phyloP scores from a whole-genome alignment of 2,329 filamentous ascomycete genomes.

The Onygena corvina region DNA sequence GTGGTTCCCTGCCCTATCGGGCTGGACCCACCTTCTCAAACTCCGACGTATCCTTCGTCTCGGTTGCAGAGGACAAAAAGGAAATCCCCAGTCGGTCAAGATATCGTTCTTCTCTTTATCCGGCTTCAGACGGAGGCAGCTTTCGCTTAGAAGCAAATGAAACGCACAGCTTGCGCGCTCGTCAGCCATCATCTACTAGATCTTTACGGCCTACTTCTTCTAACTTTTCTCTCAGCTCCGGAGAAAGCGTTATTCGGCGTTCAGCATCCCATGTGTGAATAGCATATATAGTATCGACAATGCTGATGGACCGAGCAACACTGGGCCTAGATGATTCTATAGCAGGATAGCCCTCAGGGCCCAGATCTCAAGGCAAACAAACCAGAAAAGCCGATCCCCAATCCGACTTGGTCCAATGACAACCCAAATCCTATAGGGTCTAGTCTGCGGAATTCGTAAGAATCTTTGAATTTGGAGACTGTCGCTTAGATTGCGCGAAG shows the following conservation, averaged over 20 bases:
- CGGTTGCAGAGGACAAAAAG: constrained; percentile 3
- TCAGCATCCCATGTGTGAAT: constrained; percentile 18
- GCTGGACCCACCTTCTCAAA: not conserved
- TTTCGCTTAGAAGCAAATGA: constrained; percentile 18
- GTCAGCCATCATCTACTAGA: constrained; percentile 25
- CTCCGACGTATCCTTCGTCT: constrained; percentile 9
- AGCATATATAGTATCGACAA: not conserved
- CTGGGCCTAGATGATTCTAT: no score
- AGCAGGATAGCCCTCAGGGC: no score
- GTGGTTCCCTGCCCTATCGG: not conserved
- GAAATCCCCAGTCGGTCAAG: constrained; percentile 1
- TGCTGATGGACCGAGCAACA: no score
- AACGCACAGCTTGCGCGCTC: constrained; percentile 7
- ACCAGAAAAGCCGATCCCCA: no score
- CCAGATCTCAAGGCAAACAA: no score
- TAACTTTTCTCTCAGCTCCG: constrained; percentile 25
- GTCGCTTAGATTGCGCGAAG: no score
- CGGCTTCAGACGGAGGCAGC: constrained; percentile 10
- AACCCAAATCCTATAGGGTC: no score
- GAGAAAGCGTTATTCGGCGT: constrained; percentile 31
- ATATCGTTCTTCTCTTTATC: not conserved
- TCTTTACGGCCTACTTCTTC: constrained; percentile 27
- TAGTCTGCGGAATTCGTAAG: no score
- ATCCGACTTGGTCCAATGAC: no score
- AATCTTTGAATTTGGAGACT: no score